phyloP scores from a whole-genome alignment of 2,329 filamentous ascomycete species.

The Dothiorella sarmentorum region DNA sequence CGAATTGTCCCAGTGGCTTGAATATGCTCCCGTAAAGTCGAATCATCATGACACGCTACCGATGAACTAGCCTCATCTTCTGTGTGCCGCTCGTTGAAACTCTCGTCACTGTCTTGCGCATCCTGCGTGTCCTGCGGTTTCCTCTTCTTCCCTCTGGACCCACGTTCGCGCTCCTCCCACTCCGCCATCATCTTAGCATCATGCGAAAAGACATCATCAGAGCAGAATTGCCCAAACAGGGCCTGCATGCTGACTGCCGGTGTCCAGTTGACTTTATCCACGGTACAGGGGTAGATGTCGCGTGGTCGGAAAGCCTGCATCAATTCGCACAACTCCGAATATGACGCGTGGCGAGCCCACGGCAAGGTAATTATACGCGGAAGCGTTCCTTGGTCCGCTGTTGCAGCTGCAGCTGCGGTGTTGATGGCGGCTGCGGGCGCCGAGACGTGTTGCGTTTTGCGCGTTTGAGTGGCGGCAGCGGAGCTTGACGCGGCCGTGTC shows the following conservation, averaged over 20 bases:
- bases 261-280: conserved; percentile 60
- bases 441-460: conserved; percentile 1
- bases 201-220: conserved; percentile 58
- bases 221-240: conserved; percentile 71
- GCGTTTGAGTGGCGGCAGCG: neutral
- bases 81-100: neutral
- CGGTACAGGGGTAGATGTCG: conserved; percentile 80
- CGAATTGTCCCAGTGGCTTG: too few relatives aligned
- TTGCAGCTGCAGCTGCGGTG: neutral
- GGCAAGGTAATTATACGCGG: conserved; percentile 58
- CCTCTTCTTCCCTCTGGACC: neutral
- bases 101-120: neutral
- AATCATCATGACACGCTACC: neutral
- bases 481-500: neutral
- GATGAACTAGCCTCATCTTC: neutral
- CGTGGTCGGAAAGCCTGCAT: conserved; percentile 65
- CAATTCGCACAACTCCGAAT: conserved; percentile 70
- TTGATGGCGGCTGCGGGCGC: neutral
- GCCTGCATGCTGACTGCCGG: conserved; percentile 59
- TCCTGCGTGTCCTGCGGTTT: conserved; percentile 3
- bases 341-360: conserved; percentile 87
- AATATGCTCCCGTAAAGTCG: too few relatives aligned
- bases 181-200: conserved; percentile 57
- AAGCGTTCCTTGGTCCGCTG: neutral
- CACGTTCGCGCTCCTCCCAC: neutral